Base-by-base conservation (phyloP, 495 filamentous ascomycete species). In the Amphirosellinia nigrospora region DNA sequence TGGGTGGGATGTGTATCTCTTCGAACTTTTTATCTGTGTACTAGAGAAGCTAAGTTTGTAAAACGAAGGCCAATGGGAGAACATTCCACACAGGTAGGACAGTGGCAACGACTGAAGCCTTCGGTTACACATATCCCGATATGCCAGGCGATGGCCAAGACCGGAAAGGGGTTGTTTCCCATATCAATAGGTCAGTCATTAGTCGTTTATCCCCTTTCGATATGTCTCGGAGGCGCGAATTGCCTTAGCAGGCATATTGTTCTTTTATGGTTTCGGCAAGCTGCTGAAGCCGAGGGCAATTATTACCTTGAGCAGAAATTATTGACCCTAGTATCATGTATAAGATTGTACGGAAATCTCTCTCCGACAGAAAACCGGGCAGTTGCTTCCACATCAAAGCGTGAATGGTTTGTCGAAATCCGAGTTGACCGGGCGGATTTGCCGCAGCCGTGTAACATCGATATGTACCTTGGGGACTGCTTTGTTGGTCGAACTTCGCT, bases 81-180 rank as follows among this genome's bases (percentile, higher is more conserved):
- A 59, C 65, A 11, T 81, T 85, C 69, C 79, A 79, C 70, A 86
- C 81, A 8, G 81, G 82, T 21, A 70, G 77, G n/a, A 75, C 75
- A 6, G 78, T 81, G 13, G 66, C 75, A 0, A 65, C 69, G 0
- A 71, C 76, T 21, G 72, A 72, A 16, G 53, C 53, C 1, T 78
- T 87, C 34, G 84, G 84, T 19, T 86, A 87, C 64, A 81, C 80
- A 2, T 86, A 86, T 68, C 80, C 83, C 0, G 85, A 86, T 19
- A 70, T 68, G 28, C 61, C 39, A 46, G 66, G 74, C 10, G 75
- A 72, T 0, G 68, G 69, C 21, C 46, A 76, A n/a, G 76, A 74
- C 6, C 39, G 62, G 11, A 61, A 10, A 19, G 61, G 30, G 46
- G 61, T 80, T 32, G 72, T 73, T 7, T 70, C 74, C 1, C 63